phyloP scores from a whole-genome alignment of 2,329 filamentous ascomycete species.

The Alternaria sp. region DNA sequence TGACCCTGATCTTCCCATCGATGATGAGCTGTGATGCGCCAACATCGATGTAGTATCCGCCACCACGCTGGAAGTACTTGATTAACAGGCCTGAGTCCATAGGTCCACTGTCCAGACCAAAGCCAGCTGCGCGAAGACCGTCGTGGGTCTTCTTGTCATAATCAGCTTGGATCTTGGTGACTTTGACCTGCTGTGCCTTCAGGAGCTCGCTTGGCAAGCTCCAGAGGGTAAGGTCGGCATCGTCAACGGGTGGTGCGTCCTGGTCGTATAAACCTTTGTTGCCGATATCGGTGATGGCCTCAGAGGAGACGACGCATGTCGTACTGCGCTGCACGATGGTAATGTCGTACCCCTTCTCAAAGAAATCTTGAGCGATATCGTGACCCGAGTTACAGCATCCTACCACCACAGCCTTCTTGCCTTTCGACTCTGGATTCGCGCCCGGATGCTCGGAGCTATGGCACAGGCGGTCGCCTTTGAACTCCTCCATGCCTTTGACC shows the following conservation, averaged over 20 bases:
- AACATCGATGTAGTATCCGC: slow-evolving; percentile 61
- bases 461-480: slow-evolving; percentile 50
- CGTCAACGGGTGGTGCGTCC: slow-evolving; percentile 38
- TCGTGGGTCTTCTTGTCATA: slow-evolving; percentile 52
- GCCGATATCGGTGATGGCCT: slow-evolving; percentile 39
- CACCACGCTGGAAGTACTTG: slow-evolving; percentile 55
- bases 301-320: slow-evolving; percentile 51
- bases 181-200: slow-evolving; percentile 41
- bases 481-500: slow-evolving; percentile 45
- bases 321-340: slow-evolving; percentile 59
- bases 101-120: slow-evolving; percentile 50
- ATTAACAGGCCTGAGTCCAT: slow-evolving; percentile 45
- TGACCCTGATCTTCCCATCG: slow-evolving; percentile 57
- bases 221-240: slow-evolving; percentile 44
- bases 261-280: slow-evolving; percentile 45
- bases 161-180: slow-evolving; percentile 40
- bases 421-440: slow-evolving; percentile 44
- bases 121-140: slow-evolving; percentile 55
- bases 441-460: slow-evolving; percentile 46
- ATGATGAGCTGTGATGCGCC: slow-evolving; percentile 55
- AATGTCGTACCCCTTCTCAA: slow-evolving; percentile 53
- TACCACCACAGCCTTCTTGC: slow-evolving; percentile 57
- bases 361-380: slow-evolving; percentile 60
- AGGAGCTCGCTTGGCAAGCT: slow-evolving; percentile 48
- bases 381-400: slow-evolving; percentile 61